Evolutionary conservation across 805 yeast species (phyloP), one percentile per base, ranked within the genome.

Genomic region (Candida krabiensis): DNA sequence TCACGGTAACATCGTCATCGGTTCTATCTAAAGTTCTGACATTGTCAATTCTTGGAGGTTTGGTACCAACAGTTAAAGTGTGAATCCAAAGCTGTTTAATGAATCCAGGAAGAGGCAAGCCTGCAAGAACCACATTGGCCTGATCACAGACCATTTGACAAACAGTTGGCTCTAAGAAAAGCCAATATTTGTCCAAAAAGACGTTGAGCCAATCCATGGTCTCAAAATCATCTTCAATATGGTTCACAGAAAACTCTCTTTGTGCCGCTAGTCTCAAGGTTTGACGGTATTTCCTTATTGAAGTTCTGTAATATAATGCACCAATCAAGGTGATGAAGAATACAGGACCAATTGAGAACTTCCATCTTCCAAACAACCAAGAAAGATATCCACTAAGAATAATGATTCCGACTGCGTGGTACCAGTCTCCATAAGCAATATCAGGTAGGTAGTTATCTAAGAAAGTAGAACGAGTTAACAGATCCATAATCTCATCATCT

Each of bases 201-300:
- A 79, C 77, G 62, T 93, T 93, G 49, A 87, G 69, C 99, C 99
- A 93, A 56, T 93, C 97, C 85, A 93, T 78, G 5, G 96, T 75
- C 66, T 93, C 99, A 49, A 82, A 83, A 59, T 91, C 97, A 55
- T 80, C 77, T 63, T 93, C 98, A 47, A 90, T 82, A 32, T 76
- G 76, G 55, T 78, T 79, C 32, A 88, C 79, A 13, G 93, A 82
- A 55, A 85, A 79, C 56, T 91, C 96, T 50, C 96, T 79, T 56
- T 88, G 90, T 19, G 93, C 84, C 40, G 77, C 80, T 46, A 88
- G 89, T 55, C 96, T 77, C 46, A 88, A 71, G 3, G 66, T 56
- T 7, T 81, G 72, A 56, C 97, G 78, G 64, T 90, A 83, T 52
- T 83, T 82, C 55, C 91, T 80, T 33, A 89, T 74, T 4, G 95